Percentiles rank a stretch among this genome's conserved stretches.
These are phyloP conservation scores for Blastocystis hominis DNA, from an alignment of 352 stramenopile species.

Conservation along the genomic window DNA sequence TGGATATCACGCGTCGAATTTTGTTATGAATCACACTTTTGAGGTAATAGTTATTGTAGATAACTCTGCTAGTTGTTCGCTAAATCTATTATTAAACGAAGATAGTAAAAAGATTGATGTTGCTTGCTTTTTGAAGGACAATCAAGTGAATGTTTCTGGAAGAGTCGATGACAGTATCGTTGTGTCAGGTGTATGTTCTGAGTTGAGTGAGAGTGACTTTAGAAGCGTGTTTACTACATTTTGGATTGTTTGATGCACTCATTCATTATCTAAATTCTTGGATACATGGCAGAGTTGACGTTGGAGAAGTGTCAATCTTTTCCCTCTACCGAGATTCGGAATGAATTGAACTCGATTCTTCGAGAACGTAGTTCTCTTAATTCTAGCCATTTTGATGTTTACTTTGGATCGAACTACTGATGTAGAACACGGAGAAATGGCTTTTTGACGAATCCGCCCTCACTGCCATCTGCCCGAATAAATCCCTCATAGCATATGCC, in stretches of 20 bases:
- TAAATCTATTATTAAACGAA: no score
- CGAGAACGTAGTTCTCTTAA: slow-evolving; percentile 9
- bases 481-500: slow-evolving; percentile 9
- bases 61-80: no score
- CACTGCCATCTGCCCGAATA: background rate
- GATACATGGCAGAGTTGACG: background rate
- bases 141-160: no score
- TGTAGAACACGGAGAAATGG: slow-evolving; percentile 1
- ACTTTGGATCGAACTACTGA: background rate
- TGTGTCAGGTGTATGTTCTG: no score
- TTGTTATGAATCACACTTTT: no score
- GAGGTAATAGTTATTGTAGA: no score
- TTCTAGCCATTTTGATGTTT: background rate
- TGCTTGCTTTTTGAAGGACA: no score
- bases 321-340: background rate
- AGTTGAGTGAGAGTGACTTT: no score
- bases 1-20: no score
- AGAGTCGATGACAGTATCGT: no score
- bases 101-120: no score
- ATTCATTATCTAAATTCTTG: background rate
- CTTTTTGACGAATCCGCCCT: slow-evolving; percentile 22
- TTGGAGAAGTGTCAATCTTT: background rate
- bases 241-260: background rate
- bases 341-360: slow-evolving; percentile 20
- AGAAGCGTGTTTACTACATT: no score